Base-by-base conservation (phyloP, 306 rosid genomes). In the Corylus avellana region DNA sequence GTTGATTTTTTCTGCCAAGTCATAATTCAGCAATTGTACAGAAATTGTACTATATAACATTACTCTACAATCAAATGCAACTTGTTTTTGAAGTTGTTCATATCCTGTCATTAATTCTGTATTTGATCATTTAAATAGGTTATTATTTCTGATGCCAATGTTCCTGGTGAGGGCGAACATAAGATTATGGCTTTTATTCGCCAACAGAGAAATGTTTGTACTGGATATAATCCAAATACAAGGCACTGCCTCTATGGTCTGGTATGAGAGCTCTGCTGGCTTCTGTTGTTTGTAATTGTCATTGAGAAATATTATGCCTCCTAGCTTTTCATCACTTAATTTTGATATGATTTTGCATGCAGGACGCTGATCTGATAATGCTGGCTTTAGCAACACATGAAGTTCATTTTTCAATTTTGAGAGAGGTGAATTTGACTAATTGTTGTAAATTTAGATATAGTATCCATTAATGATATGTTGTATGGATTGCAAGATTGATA, bases 131-230 rank as follows among this genome's bases (percentile, higher is more conserved):
- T 17, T 22, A 48, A 49, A 4, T 13, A 89, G 92, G 89, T 89
- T 0, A 89, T 89, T 71, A 79, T 89, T 0, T 89, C 91, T 39
- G 92, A 89, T 80, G 78, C 92, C n/a, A 90, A 83, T 83, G 91
- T 85, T 80, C 91, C 93, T 11, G 97, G 93, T 1, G 93, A 88
- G 83, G 97, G 93, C 3, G 97, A 89, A 44, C 97, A 89, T 48
- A 91, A 91, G 58, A 75, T 91, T 1, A 85, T 88, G 78, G 71
- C 86, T 0, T 89, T 76, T 67, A 78, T 91, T 12, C 80, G 92
- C 0, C 54, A 47, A 13, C 91, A 88, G 53, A 85, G 92, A 4
- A 54, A 18, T 10, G 82, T 85, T 25, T 69, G 46, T 42, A 42
- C 82, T 6, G 74, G 20, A 0, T 86, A 88, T 58, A 39, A 89